A percentile compares a stretch with the other conserved stretches of the same genome.
Evolutionary conservation across 2,329 filamentous ascomycete species (phyloP).

Genomic region (Colletotrichum eremochloae): DNA sequence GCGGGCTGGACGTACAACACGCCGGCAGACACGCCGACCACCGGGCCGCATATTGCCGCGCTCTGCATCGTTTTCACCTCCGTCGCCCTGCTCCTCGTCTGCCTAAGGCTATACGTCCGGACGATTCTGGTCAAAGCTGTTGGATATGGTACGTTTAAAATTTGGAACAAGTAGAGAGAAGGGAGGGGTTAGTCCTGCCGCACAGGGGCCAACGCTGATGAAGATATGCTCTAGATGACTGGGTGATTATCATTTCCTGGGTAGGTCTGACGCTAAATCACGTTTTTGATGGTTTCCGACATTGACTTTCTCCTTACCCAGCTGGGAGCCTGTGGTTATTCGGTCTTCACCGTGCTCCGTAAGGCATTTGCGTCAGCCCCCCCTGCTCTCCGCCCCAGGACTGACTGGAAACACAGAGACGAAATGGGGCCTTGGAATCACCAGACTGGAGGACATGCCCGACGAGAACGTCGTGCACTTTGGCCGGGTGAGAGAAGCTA

Average conservation of each 20-base stretch:
- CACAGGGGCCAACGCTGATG: conserved; percentile 14
- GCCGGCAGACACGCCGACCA: conserved; percentile 49
- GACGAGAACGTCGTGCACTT: conserved; percentile 54
- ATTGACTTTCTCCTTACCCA: conserved; percentile 21
- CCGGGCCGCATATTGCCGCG: conserved; percentile 50
- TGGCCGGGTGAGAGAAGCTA: conserved; percentile 45
- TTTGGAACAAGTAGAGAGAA: background rate
- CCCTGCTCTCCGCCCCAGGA: background rate
- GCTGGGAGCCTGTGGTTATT: conserved; percentile 52
- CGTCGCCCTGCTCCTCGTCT: conserved; percentile 50
- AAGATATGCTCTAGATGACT: conserved; percentile 36
- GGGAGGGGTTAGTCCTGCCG: background rate
- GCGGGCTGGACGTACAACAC: conserved; percentile 57
- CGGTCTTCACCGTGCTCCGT: conserved; percentile 54
- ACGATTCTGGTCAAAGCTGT: conserved; percentile 51
- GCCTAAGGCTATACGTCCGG: conserved; percentile 53
- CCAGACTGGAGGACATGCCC: conserved; percentile 53
- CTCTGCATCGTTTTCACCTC: conserved; percentile 49
- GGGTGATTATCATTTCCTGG: conserved; percentile 45
- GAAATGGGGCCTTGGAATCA: conserved; percentile 58
- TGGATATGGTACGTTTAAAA: conserved; percentile 44
- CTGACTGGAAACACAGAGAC: conserved; percentile 51
- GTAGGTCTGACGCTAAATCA: conserved; percentile 43
- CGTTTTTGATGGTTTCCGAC: background rate
- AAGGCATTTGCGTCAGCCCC: conserved; percentile 35